Evolutionary conservation across 306 rosid genomes (phyloP).

Genomic region (Prunus fruticosa): DNA sequence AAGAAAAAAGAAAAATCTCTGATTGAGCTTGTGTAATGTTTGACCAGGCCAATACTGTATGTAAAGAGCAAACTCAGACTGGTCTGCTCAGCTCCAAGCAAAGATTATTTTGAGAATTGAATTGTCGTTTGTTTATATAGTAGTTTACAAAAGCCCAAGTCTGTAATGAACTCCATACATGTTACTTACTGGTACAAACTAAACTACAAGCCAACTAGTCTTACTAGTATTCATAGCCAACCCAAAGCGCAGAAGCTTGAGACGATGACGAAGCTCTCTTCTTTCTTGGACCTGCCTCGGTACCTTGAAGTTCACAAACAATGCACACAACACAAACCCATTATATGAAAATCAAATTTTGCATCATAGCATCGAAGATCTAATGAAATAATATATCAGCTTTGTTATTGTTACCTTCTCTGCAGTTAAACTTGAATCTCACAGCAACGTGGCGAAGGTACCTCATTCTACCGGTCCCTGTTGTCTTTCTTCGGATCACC

Average conservation of each 20-base stretch:
- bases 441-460: slow-evolving; percentile 1
- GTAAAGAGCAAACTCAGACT: neutral
- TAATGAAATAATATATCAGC: too few relatives aligned
- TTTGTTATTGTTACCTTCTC: neutral
- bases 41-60: neutral
- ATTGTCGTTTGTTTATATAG: neutral
- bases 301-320: neutral
- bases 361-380: too few relatives aligned
- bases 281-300: slow-evolving; percentile 7
- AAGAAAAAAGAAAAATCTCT: neutral
- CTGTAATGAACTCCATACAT: too few relatives aligned
- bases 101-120: too few relatives aligned
- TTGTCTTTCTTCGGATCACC: slow-evolving; percentile 1
- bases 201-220: too few relatives aligned
- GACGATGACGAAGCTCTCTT: neutral
- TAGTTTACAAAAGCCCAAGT: too few relatives aligned
- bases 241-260: neutral
- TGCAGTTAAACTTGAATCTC: neutral
- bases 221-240: too few relatives aligned
- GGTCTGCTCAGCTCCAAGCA: neutral
- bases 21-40: neutral
- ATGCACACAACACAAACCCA: neutral
- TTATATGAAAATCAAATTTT: too few relatives aligned
- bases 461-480: slow-evolving; percentile 7
- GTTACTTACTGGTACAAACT: too few relatives aligned